phyloP scores from a whole-genome alignment of 139 green algal species.

The Gonium pectorale region DNA sequence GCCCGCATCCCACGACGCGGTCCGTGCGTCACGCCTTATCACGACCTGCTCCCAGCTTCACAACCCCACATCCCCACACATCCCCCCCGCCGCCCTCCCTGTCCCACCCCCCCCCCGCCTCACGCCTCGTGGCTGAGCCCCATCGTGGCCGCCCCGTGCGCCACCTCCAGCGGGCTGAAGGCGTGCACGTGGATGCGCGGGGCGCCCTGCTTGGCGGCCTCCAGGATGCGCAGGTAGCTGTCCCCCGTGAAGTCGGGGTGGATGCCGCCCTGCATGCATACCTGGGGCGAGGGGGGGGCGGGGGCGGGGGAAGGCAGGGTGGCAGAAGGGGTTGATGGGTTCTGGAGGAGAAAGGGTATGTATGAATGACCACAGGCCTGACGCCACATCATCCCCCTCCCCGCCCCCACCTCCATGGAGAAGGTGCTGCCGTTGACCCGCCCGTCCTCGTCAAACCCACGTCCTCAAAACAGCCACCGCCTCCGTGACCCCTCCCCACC shows the following conservation, averaged over 20 bases:
- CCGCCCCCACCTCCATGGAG: no score
- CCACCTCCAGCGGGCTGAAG: conserved; percentile 85
- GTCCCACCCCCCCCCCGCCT: background rate
- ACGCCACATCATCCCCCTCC: no score
- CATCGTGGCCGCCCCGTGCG: conserved; percentile 48
- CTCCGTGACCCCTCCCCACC: no score
- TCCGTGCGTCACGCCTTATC: no score
- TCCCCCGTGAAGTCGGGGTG: conserved; percentile 89
- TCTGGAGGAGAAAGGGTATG: no score
- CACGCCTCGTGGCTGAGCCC: conserved; percentile 25
- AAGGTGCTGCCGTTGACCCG: no score
- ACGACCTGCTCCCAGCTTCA: no score
- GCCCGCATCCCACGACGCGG: no score
- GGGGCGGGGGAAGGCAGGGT: background rate
- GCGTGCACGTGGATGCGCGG: conserved; percentile 90
- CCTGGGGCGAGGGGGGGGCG: conserved; percentile 11
- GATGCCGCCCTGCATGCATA: conserved; percentile 84
- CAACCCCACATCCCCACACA: background rate
- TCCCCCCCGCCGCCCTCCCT: background rate
- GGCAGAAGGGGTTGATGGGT: no score
- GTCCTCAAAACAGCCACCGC: no score
- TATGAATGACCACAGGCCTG: no score
- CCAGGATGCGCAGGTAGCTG: conserved; percentile 85
- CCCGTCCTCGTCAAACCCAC: no score
- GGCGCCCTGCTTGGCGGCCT: conserved; percentile 76